A percentile compares a stretch with the other conserved stretches of the same genome.
Evolutionary conservation across 495 filamentous ascomycete genomes (phyloP).

Genomic region (Pyrenula aspistea): DNA sequence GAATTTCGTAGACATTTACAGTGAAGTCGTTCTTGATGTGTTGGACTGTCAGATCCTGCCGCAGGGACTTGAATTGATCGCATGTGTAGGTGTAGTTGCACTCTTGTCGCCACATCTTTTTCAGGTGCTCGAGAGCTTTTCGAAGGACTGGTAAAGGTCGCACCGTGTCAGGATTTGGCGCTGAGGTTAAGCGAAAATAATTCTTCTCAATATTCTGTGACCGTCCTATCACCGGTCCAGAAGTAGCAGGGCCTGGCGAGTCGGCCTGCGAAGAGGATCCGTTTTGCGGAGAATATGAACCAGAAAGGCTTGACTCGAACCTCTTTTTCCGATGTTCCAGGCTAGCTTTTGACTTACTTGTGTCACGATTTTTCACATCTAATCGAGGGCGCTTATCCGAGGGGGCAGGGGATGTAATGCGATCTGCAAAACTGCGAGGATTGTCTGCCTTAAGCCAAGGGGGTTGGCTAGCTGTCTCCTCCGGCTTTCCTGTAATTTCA

Average conservation of each 20-base stretch:
- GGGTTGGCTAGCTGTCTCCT: conserved; percentile 33
- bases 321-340: conserved; percentile 81
- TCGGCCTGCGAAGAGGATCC: conserved; percentile 38
- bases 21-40: conserved; percentile 93
- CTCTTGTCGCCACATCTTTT: conserved; percentile 88
- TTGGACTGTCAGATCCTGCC: conserved; percentile 96
- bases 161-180: conserved; percentile 75
- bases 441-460: conserved; percentile 67
- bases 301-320: conserved; percentile 39
- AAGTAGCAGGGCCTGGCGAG: conserved; percentile 44
- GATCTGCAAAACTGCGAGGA: conserved; percentile 57
- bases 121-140: conserved; percentile 75
- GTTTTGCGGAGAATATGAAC: conserved; percentile 35
- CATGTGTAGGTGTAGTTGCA: conserved; percentile 95
- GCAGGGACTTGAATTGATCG: conserved; percentile 97
- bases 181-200: conserved; percentile 85
- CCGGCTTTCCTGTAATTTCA: conserved; percentile 34
- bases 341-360: conserved; percentile 83
- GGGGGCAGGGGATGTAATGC: conserved; percentile 40
- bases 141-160: conserved; percentile 72
- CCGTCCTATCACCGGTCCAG: conserved; percentile 76
- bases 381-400: conserved; percentile 50
- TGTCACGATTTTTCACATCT: conserved; percentile 33
- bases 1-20: conserved; percentile 90
- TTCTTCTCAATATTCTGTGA: conserved; percentile 81